phyloP scores from a whole-genome alignment of 495 filamentous ascomycete species.

The Mycothermus thermophilus region DNA sequence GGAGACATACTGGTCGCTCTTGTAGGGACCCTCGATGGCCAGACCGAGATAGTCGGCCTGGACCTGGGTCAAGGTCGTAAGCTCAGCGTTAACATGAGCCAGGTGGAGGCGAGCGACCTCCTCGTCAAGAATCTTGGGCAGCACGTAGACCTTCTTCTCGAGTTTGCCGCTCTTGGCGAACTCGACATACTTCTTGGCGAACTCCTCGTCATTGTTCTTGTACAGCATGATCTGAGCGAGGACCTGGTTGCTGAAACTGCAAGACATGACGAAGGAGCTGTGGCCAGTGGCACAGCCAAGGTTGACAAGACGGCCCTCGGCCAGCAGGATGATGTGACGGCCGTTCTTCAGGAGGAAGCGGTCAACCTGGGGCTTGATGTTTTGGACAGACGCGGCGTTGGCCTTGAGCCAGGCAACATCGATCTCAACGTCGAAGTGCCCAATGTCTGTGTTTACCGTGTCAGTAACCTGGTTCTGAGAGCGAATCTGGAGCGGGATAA shows the following conservation, averaged over 20 bases:
- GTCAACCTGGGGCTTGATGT: constrained; percentile 99
- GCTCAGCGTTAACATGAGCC: constrained; percentile 87
- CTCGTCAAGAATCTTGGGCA: constrained; percentile 98
- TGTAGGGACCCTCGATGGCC: constrained; percentile 75
- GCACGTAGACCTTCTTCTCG: constrained; percentile 81
- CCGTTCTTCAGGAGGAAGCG: constrained; percentile 89
- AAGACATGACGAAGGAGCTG: constrained; percentile 99
- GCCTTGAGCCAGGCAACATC: constrained; percentile 99
- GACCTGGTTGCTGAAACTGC: constrained; percentile 99
- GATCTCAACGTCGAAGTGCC: constrained; percentile 99
- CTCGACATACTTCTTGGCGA: constrained; percentile 86
- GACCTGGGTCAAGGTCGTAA: constrained; percentile 65
- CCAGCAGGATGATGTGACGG: constrained; percentile 93
- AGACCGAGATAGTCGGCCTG: constrained; percentile 94
- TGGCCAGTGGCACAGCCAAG: constrained; percentile 96
- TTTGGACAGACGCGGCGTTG: constrained; percentile 77
- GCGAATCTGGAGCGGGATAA: neutral
- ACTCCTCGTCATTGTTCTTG: constrained; percentile 80
- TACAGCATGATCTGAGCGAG: constrained; percentile 96
- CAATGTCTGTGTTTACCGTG: constrained; percentile 55
- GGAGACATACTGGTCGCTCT: constrained; percentile 58
- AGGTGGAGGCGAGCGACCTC: constrained; percentile 91
- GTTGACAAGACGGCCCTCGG: constrained; percentile 98
- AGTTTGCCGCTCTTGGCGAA: constrained; percentile 86
- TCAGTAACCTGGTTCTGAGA: constrained; percentile 4